Evolutionary conservation across 495 filamentous ascomycete genomes (phyloP).

Genomic region (Venustampulla echinocandica): DNA sequence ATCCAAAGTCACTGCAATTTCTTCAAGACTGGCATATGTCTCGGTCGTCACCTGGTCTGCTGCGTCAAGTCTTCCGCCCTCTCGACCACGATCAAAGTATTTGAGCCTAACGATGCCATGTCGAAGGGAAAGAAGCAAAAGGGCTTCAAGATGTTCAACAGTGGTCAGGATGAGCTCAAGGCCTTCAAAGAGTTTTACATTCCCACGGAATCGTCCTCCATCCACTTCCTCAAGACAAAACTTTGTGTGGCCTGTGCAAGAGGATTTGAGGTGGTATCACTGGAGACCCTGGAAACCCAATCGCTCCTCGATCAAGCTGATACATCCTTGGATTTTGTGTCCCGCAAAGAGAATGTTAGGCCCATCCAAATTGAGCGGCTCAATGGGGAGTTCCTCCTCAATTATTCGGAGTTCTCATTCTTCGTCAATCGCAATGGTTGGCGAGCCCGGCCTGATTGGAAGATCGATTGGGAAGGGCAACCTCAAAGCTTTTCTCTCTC

Average conservation of each 20-base stretch:
- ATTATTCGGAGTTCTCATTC: conserved; percentile 97
- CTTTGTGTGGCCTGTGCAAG: conserved; percentile 91
- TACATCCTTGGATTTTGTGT: conserved; percentile 94
- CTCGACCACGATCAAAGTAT: conserved; percentile 93
- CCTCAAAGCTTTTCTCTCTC: conserved; percentile 87
- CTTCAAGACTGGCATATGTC: conserved; percentile 93
- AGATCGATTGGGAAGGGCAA: conserved; percentile 92
- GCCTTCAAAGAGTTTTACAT: conserved; percentile 99
- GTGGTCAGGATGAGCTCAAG: conserved; percentile 86
- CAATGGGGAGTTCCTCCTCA: conserved; percentile 92
- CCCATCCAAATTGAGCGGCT: conserved; percentile 98
- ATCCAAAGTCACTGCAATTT: conserved; percentile 96
- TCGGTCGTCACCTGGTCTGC: conserved; percentile 89
- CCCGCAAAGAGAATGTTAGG: conserved; percentile 81
- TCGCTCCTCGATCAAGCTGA: conserved; percentile 96
- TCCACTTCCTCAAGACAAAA: conserved; percentile 95
- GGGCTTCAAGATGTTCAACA: conserved; percentile 91
- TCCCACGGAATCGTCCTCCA: conserved; percentile 87
- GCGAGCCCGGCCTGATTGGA: conserved; percentile 93
- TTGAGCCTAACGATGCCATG: conserved; percentile 89
- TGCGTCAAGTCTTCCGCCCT: conserved; percentile 86
- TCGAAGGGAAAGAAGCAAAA: conserved; percentile 83
- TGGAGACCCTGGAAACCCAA: conserved; percentile 96
- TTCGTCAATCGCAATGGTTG: conserved; percentile 98
- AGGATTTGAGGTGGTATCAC: conserved; percentile 93